Conservation (phyloP, 345 rosid genomes). For the Bruguiera gymnorhiza region DNA sequence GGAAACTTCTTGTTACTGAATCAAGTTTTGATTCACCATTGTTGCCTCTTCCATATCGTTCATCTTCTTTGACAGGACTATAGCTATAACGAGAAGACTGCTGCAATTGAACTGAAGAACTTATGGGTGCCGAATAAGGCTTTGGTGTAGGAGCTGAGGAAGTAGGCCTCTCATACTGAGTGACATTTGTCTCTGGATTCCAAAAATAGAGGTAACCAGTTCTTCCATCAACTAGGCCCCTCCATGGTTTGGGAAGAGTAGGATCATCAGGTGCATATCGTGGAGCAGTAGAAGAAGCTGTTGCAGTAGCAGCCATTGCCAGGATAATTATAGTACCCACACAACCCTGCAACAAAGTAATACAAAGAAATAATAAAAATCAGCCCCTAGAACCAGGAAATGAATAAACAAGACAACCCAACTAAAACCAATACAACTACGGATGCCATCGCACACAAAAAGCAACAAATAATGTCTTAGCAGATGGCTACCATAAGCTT, state of each 20-base stretch:
- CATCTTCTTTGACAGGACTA: slow-evolving; percentile 54
- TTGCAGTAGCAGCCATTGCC: slow-evolving; percentile 51
- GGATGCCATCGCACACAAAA: too few species aligned
- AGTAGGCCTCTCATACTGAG: slow-evolving; percentile 83
- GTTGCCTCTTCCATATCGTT: slow-evolving; percentile 42
- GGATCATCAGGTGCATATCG: slow-evolving; percentile 92
- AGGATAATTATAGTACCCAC: neutral
- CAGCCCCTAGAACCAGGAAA: too few species aligned
- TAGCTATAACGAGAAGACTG: slow-evolving; percentile 40
- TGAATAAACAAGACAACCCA: too few species aligned
- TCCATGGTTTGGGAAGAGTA: slow-evolving; percentile 96
- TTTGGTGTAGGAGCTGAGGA: slow-evolving; percentile 26
- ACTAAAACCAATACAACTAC: too few species aligned
- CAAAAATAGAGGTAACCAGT: slow-evolving; percentile 92
- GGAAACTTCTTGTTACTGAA: slow-evolving; percentile 37
- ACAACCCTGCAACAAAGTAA: neutral
- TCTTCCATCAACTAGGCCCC: slow-evolving; percentile 83
- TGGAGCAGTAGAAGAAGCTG: slow-evolving; percentile 48
- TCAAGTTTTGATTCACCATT: slow-evolving; percentile 42
- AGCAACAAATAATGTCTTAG: too few species aligned
- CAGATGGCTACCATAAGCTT: too few species aligned
- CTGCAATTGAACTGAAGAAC: slow-evolving; percentile 63
- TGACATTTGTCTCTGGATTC: slow-evolving; percentile 95
- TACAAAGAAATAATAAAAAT: neutral
- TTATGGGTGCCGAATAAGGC: slow-evolving; percentile 37